Base-by-base conservation (phyloP, 2,329 filamentous ascomycete genomes). In the Xylaria hypoxylon region DNA sequence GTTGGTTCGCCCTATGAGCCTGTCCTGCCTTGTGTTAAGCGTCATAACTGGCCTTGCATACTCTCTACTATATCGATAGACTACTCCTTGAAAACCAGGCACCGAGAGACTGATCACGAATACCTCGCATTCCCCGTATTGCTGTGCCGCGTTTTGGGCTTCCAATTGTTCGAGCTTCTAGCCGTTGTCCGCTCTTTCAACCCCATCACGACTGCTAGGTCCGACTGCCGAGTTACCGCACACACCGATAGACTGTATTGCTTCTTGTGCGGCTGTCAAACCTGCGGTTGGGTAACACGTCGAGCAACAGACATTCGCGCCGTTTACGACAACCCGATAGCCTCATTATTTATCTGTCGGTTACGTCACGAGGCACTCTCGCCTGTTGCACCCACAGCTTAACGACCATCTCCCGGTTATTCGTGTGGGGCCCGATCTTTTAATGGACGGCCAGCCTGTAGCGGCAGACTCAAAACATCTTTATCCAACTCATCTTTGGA, bases 401-500 rank as follows among this genome's bases (percentile, higher is more conserved):
- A 69, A 72, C 65, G 67, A 60, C 65, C 67, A 62, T 59, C 33
- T 69, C 65, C 68, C 68, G 68, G 71, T 73, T 72, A 62, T 71
- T 72, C 69, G 72, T 72, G 69, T 69, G 67, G 71, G 72, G 72
- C 69, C 72, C 72, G 68, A 74, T 77, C 74, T 76, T 66, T 84
- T 83, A 80, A 85, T 85, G 83, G 83, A 85, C 79, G 79, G 81
- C 78, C 82, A 80, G 79, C 79, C 82, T 74, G 79, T 81, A 70
- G 79, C 82, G 77, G 80, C 81, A 77, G 82, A 84, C 78, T 77
- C 81, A 66, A 81, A 82, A 73, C 82, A 84, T 81, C 78, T 74
- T 76, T 84, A 84, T 73, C 79, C 79, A 68, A 73, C 79, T 68
- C 76, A 80, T 73, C 76, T 79, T 70, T 84, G 80, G 81, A 73